phyloP scores from a whole-genome alignment of 148 eudicot species.

The Limonium bicolor region DNA sequence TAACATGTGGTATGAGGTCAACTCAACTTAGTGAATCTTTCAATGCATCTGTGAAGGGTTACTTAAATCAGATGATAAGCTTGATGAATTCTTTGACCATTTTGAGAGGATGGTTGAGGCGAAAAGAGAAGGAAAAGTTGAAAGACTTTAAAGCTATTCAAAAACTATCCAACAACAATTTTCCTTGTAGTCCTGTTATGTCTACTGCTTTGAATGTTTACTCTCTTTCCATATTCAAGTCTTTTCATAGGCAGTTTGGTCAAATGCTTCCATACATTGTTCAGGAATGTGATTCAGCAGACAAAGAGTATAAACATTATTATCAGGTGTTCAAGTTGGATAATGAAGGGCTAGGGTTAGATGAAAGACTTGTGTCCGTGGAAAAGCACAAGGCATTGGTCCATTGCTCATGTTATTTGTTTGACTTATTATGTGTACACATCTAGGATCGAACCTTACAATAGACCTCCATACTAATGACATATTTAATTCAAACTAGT shows the following conservation, averaged over 20 bases:
- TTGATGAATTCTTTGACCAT: constrained; percentile 5
- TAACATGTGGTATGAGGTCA: too few species aligned
- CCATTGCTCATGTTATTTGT: constrained; percentile 6
- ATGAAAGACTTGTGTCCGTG: not conserved
- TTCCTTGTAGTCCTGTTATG: constrained; percentile 3
- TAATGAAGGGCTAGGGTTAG: too few species aligned
- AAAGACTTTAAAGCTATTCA: constrained; percentile 3
- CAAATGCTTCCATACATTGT: not conserved
- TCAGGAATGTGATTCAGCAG: not conserved
- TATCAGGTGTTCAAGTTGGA: not conserved
- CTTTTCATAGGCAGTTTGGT: constrained; percentile 7
- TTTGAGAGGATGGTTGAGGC: constrained; percentile 7
- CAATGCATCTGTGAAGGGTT: too few species aligned
- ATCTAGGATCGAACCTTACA: too few species aligned
- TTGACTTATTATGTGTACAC: too few species aligned
- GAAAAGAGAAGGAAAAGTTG: constrained; percentile 4
- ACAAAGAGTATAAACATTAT: not conserved
- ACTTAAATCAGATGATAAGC: constrained; percentile 5
- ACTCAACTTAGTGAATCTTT: too few species aligned
- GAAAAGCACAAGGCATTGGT: not conserved
- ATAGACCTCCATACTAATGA: too few species aligned
- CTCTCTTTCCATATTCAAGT: constrained; percentile 5
- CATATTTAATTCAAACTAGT: too few species aligned
- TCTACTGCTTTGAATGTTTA: constrained; percentile 10
- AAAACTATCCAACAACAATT: not conserved